These are phyloP conservation scores for Globisporangium mamillatum DNA, from an alignment of 352 stramenopile genomes.

Conservation along the genomic window DNA sequence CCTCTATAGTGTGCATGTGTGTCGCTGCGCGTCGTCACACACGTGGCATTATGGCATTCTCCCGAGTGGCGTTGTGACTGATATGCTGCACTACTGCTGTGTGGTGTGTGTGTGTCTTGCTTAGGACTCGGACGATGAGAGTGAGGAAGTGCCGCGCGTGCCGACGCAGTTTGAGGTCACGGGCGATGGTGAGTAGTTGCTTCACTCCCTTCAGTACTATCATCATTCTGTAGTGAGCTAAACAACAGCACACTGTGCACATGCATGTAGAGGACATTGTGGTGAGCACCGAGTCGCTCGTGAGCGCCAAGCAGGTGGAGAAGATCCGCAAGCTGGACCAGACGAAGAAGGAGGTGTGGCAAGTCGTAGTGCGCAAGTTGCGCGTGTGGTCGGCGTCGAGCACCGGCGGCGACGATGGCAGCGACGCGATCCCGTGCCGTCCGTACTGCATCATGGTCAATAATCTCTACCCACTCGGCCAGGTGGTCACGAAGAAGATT, in stretches of 20 bases:
- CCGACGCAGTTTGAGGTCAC: conserved; percentile 81
- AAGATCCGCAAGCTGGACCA: conserved; percentile 71
- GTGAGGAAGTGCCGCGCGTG: conserved; percentile 47
- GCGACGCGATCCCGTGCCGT: conserved; percentile 65
- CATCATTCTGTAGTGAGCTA: not conserved
- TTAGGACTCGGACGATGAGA: conserved; percentile 45
- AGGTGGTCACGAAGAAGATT: conserved; percentile 87
- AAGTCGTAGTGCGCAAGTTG: conserved; percentile 85
- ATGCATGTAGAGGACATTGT: conserved; percentile 59
- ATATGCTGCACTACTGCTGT: not conserved
- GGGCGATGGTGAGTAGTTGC: conserved; percentile 54
- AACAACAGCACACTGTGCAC: not conserved
- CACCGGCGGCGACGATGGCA: conserved; percentile 35
- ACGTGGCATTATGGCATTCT: not conserved
- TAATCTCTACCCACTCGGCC: conserved; percentile 81
- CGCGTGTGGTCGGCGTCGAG: conserved; percentile 85
- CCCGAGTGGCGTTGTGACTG: not conserved
- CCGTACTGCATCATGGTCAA: conserved; percentile 87
- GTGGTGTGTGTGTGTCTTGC: not conserved
- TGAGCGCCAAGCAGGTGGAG: conserved; percentile 58
- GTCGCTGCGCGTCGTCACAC: not conserved
- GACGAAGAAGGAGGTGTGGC: conserved; percentile 83
- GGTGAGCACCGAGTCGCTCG: conserved; percentile 69
- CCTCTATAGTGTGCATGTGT: not conserved
- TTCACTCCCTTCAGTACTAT: not conserved